Evolutionary conservation across 1,284 basidiomycete genomes (phyloP).

Genomic region (Cryptococcus neoformans): DNA sequence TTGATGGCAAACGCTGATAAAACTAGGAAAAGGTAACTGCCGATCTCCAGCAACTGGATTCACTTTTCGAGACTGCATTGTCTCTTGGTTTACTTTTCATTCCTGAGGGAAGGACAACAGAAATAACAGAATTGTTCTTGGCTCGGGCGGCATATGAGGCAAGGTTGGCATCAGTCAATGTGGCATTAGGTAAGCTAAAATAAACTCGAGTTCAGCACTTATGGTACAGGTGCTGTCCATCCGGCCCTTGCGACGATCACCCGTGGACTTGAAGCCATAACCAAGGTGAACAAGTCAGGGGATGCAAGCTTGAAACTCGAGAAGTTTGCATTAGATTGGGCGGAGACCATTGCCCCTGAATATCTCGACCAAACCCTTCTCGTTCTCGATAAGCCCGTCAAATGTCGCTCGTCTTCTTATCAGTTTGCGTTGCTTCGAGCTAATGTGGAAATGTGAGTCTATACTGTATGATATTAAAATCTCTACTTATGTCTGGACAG

Average conservation of each 20-base stretch:
- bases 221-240: too few species aligned
- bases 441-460: constrained; percentile 44
- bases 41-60: not conserved
- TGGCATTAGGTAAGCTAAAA: not conserved
- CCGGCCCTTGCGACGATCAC: constrained; percentile 17
- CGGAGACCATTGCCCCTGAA: constrained; percentile 45
- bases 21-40: constrained; percentile 16
- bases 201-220: too few species aligned
- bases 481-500: constrained; percentile 41
- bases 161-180: constrained; percentile 3
- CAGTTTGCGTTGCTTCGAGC: constrained; percentile 22
- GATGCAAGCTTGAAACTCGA: constrained; percentile 69
- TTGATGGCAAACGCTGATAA: not conserved
- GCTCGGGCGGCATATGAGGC: constrained; percentile 17
- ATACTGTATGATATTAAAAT: not conserved
- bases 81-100: constrained; percentile 17
- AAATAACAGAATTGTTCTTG: constrained; percentile 47
- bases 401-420: constrained; percentile 41
- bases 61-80: constrained; percentile 16
- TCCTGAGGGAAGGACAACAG: constrained; percentile 6
- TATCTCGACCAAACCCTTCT: constrained; percentile 24
- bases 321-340: constrained; percentile 70
- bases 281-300: constrained; percentile 23
- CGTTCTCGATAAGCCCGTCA: constrained; percentile 26
- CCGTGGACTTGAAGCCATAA: constrained; percentile 29